Evolutionary conservation across 192 early-diverging fungal species (phyloP).

Genomic region (Coemansia sp.): DNA sequence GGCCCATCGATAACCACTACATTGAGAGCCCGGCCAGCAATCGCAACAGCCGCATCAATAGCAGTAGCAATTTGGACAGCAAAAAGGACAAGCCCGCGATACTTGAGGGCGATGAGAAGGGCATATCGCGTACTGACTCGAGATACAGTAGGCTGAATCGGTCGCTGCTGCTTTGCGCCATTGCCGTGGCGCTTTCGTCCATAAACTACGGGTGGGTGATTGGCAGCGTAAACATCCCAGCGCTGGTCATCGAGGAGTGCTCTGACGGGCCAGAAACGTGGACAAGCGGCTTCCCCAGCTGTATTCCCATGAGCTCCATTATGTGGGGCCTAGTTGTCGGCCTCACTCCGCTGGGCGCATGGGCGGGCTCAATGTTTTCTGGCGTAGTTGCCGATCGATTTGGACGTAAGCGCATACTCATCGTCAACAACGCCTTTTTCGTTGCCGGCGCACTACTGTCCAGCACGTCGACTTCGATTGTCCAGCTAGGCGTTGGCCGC

Average conservation of each 20-base stretch:
- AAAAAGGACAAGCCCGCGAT: slow-evolving; percentile 14
- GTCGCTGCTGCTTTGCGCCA: slow-evolving; percentile 35
- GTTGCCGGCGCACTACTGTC: slow-evolving; percentile 65
- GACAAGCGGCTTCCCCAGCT: slow-evolving; percentile 59
- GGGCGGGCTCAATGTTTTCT: slow-evolving; percentile 75
- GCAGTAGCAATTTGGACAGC: slow-evolving; percentile 10
- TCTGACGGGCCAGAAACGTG: slow-evolving; percentile 45
- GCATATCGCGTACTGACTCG: slow-evolving; percentile 35
- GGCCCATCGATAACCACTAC: slow-evolving; percentile 3
- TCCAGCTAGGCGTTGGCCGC: slow-evolving; percentile 64
- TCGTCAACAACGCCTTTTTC: slow-evolving; percentile 70
- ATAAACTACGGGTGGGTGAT: slow-evolving; percentile 59
- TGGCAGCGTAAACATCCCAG: slow-evolving; percentile 60
- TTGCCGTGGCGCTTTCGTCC: slow-evolving; percentile 46
- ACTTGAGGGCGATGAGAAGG: slow-evolving; percentile 26
- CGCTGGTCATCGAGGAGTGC: slow-evolving; percentile 57
- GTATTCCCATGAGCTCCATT: slow-evolving; percentile 69
- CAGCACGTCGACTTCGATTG: slow-evolving; percentile 58
- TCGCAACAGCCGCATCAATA: not conserved
- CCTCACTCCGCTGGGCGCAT: slow-evolving; percentile 69
- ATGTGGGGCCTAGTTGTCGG: slow-evolving; percentile 65
- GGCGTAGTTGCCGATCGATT: slow-evolving; percentile 63
- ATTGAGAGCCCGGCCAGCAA: not conserved
- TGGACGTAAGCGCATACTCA: slow-evolving; percentile 70
- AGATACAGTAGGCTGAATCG: slow-evolving; percentile 34